Conservation (phyloP, 768 basidiomycete species). For the Holtermannia corniformis region DNA sequence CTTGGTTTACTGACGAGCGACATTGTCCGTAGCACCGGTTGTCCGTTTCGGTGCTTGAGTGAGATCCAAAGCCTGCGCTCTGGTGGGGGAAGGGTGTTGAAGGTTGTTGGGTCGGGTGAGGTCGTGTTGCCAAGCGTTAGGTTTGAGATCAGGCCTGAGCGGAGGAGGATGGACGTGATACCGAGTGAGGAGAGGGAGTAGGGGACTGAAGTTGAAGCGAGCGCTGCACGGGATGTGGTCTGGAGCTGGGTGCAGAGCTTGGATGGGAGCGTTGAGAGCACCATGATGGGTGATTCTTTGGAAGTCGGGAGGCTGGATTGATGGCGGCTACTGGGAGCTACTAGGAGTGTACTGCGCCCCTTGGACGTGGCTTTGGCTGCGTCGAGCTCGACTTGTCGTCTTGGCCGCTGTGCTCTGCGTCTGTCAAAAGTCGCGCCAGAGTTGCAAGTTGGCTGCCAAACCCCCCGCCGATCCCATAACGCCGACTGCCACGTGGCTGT, state of each 20-base stretch:
- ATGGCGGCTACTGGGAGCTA: too few species aligned
- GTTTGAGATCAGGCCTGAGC: slow-evolving; percentile 74
- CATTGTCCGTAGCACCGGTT: slow-evolving; percentile 71
- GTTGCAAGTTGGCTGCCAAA: too few species aligned
- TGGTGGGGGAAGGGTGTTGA: slow-evolving; percentile 52
- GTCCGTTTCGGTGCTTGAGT: slow-evolving; percentile 85
- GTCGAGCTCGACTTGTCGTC: too few species aligned
- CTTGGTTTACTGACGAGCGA: slow-evolving; percentile 74
- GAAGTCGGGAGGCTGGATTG: too few species aligned
- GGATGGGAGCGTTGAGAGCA: slow-evolving; percentile 46
- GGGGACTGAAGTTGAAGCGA: slow-evolving; percentile 62
- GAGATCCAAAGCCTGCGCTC: slow-evolving; percentile 83
- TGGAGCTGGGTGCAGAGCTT: slow-evolving; percentile 83
- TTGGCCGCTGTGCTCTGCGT: too few species aligned
- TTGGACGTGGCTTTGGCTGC: too few species aligned
- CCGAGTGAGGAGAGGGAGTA: slow-evolving; percentile 85
- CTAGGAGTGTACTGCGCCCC: too few species aligned
- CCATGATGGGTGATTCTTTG: slow-evolving; percentile 4
- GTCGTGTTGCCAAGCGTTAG: slow-evolving; percentile 58
- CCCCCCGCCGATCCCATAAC: too few species aligned
- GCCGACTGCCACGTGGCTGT: too few species aligned
- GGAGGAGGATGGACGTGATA: slow-evolving; percentile 83
- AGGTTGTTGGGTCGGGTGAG: slow-evolving; percentile 57
- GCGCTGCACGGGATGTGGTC: slow-evolving; percentile 83
- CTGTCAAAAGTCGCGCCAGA: too few species aligned